A percentile compares a stretch with the other conserved stretches of the same genome.
Evolutionary conservation across 306 rosid species (phyloP).

Genomic region (Gynostemma pentaphyllum): DNA sequence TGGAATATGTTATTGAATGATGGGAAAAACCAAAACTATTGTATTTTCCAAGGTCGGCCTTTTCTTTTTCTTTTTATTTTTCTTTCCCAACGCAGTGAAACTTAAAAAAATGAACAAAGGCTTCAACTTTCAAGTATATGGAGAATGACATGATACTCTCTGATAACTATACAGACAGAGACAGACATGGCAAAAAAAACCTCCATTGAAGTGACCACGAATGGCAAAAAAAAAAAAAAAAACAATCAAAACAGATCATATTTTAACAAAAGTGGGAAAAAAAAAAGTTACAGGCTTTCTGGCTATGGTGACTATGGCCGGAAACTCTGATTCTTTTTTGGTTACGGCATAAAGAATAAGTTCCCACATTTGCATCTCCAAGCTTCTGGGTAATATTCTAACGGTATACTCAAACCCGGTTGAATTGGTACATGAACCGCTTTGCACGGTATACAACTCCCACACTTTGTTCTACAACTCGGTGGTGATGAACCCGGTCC

Average conservation of each 20-base stretch:
- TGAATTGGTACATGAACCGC: constrained; percentile 83
- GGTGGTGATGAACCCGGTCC: constrained; percentile 86
- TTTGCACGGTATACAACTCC: constrained; percentile 65
- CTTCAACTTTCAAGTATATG: background rate
- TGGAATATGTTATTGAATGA: no score
- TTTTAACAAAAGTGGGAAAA: background rate
- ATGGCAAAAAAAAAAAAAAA: background rate
- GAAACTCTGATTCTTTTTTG: background rate
- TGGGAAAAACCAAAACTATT: background rate
- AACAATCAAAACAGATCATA: background rate
- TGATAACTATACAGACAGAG: background rate
- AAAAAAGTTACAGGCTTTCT: background rate
- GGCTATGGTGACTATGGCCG: no score
- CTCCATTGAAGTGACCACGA: constrained; percentile 6
- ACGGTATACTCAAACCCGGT: constrained; percentile 57
- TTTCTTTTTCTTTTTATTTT: background rate
- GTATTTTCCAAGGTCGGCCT: constrained; percentile 1
- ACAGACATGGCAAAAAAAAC: background rate
- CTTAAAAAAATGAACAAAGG: background rate
- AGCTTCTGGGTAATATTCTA: constrained; percentile 95
- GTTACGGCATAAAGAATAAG: constrained; percentile 68
- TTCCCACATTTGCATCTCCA: constrained; percentile 97
- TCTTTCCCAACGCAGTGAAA: constrained; percentile 8
- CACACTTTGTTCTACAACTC: constrained; percentile 76
- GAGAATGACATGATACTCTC: background rate